Conservation (phyloP, 2,329 filamentous ascomycete species). For the Aureobasidium sp. region DNA sequence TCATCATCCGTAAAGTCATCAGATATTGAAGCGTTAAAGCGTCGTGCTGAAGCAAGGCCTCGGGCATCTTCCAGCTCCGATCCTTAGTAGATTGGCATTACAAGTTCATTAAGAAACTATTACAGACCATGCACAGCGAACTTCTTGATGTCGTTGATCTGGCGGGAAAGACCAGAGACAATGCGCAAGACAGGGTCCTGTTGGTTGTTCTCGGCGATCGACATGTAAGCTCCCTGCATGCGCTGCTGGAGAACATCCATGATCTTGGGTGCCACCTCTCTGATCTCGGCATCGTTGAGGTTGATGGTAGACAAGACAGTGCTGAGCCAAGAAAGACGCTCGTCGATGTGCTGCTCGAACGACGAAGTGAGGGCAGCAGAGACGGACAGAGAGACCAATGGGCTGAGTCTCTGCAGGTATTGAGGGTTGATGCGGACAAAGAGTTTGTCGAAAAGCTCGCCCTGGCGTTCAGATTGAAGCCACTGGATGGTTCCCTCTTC, state of each 20-base stretch:
- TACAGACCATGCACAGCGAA: background rate
- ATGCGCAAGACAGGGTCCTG: conserved; percentile 38
- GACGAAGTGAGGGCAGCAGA: conserved; percentile 53
- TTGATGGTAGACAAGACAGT: conserved; percentile 48
- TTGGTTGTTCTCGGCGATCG: conserved; percentile 44
- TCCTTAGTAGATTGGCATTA: background rate
- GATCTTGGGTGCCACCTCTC: conserved; percentile 49
- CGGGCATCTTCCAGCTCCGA: conserved; percentile 5
- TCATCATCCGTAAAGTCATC: background rate
- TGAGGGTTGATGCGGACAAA: conserved; percentile 50
- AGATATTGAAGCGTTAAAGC: background rate
- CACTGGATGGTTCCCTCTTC: conserved; percentile 42
- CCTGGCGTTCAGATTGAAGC: conserved; percentile 53
- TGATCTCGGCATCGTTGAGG: conserved; percentile 41
- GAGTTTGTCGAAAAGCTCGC: conserved; percentile 53
- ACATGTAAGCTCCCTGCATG: conserved; percentile 50
- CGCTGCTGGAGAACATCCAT: conserved; percentile 52
- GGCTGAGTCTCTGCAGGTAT: conserved; percentile 48
- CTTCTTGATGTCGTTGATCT: conserved; percentile 22
- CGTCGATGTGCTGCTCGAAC: conserved; percentile 43
- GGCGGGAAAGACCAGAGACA: conserved; percentile 23
- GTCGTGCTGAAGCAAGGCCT: background rate
- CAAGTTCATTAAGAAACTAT: background rate
- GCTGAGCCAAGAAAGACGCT: conserved; percentile 53
- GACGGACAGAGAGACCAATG: conserved; percentile 52